phyloP scores from a whole-genome alignment of 2,329 filamentous ascomycete species.

The Orbilia oligospora region DNA sequence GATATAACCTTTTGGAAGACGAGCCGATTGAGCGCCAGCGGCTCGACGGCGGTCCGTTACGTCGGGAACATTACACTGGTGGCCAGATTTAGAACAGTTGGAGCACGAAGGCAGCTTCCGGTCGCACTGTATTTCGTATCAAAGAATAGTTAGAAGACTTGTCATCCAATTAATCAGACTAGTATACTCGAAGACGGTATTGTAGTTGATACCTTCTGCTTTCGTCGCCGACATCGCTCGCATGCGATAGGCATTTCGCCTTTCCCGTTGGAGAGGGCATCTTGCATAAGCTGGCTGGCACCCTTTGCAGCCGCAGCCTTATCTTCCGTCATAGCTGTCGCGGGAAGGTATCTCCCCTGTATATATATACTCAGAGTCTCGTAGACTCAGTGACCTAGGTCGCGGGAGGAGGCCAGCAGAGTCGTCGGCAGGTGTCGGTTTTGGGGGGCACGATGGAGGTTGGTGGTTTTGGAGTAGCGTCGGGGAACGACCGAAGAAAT shows the following conservation, averaged over 20 bases:
- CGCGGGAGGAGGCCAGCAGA: conserved; percentile 8
- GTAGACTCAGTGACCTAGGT: background rate
- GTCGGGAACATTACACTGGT: conserved; percentile 60
- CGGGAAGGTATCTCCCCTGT: background rate
- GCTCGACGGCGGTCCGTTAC: conserved; percentile 59
- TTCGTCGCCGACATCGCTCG: conserved; percentile 58
- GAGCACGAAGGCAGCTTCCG: conserved; percentile 59
- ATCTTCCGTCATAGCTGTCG: conserved; percentile 47
- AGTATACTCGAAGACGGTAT: background rate
- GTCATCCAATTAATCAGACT: background rate
- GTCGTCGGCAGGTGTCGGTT: conserved; percentile 16
- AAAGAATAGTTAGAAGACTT: conserved; percentile 17
- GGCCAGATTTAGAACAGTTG: conserved; percentile 60
- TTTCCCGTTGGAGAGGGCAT: conserved; percentile 58
- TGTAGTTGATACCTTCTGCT: conserved; percentile 52
- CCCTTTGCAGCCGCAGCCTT: conserved; percentile 38
- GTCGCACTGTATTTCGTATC: conserved; percentile 42
- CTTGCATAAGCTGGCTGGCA: conserved; percentile 60
- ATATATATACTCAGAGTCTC: conserved; percentile 11
- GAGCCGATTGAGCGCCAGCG: conserved; percentile 54
- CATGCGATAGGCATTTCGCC: conserved; percentile 61
- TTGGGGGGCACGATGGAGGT: conserved; percentile 13
- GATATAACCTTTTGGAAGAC: conserved; percentile 59
- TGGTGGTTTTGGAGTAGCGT: conserved; percentile 54
- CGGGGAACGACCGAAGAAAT: conserved; percentile 61